These are phyloP conservation scores for Tricholoma bakamatsutake DNA, from an alignment of 768 basidiomycete species.

Conservation along the genomic window DNA sequence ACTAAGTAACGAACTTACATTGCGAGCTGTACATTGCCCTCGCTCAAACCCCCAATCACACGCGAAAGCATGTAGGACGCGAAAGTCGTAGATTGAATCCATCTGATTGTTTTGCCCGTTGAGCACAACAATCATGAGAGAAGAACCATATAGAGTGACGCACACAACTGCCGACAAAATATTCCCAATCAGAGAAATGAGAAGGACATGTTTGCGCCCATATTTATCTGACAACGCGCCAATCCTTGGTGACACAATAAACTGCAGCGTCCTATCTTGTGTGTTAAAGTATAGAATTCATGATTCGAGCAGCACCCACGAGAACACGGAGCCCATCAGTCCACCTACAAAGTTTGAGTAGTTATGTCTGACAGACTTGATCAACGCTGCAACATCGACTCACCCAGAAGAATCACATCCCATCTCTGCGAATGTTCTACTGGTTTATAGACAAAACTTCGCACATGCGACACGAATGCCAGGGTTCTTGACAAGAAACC, in stretches of 20 bases:
- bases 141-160: constrained; percentile 20
- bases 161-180: constrained; percentile 84
- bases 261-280: constrained; percentile 67
- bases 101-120: constrained; percentile 38
- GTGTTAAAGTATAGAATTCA: constrained; percentile 23
- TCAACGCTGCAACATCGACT: background rate
- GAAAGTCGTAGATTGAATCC: constrained; percentile 88
- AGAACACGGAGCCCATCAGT: constrained; percentile 90
- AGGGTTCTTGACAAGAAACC: constrained; percentile 75
- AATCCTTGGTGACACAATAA: constrained; percentile 75
- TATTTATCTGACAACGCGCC: constrained; percentile 84
- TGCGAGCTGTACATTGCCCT: constrained; percentile 95
- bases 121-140: background rate
- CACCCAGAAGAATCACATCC: constrained; percentile 92
- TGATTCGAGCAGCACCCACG: constrained; percentile 42
- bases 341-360: constrained; percentile 44
- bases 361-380: background rate
- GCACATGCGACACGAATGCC: constrained; percentile 54
- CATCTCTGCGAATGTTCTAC: constrained; percentile 65
- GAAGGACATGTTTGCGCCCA: constrained; percentile 79
- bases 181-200: constrained; percentile 90
- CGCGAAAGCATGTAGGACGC: constrained; percentile 87
- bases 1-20: constrained; percentile 54
- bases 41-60: constrained; percentile 87
- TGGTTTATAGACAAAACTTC: constrained; percentile 60